A percentile compares a stretch with the other conserved stretches of the same genome.
phyloP scores from a whole-genome alignment of 768 basidiomycete species.

The Tulasnella sp. region DNA sequence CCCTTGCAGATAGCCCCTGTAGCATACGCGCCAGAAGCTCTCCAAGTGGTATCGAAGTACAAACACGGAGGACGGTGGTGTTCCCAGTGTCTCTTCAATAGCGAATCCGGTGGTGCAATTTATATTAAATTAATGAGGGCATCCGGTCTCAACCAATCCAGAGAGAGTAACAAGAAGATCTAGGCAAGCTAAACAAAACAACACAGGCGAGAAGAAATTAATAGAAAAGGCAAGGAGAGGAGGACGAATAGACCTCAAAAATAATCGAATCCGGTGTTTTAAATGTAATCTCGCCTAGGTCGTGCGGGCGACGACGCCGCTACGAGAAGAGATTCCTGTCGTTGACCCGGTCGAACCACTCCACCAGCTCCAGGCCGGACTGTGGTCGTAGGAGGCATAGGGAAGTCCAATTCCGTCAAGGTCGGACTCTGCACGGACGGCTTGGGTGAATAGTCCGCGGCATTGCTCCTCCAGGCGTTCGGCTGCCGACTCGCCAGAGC shows the following conservation, averaged over 20 bases:
- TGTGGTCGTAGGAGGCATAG: conserved; percentile 11
- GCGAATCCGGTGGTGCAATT: neutral
- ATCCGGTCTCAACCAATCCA: neutral
- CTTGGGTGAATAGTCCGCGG: neutral
- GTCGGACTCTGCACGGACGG: neutral
- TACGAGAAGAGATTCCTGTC: neutral
- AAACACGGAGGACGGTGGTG: too few species aligned
- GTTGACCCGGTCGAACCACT: neutral
- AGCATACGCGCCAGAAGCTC: too few species aligned
- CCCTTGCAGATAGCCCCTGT: too few species aligned
- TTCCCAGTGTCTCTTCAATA: too few species aligned
- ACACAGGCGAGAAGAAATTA: neutral
- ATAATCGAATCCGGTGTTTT: neutral
- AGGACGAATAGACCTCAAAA: neutral
- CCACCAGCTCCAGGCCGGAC: conserved; percentile 3
- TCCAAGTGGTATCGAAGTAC: too few species aligned
- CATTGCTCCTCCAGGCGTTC: neutral
- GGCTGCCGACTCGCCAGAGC: conserved; percentile 9
- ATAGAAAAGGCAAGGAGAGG: neutral
- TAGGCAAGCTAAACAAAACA: neutral
- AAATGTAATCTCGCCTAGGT: conserved; percentile 6
- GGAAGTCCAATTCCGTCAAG: conserved; percentile 18
- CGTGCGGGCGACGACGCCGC: neutral
- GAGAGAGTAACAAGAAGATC: neutral
- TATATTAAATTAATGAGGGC: neutral